Evolutionary conservation across 495 filamentous ascomycete genomes (phyloP), one percentile per base, ranked within the genome.

Genomic region (Choiromyces venosus): DNA sequence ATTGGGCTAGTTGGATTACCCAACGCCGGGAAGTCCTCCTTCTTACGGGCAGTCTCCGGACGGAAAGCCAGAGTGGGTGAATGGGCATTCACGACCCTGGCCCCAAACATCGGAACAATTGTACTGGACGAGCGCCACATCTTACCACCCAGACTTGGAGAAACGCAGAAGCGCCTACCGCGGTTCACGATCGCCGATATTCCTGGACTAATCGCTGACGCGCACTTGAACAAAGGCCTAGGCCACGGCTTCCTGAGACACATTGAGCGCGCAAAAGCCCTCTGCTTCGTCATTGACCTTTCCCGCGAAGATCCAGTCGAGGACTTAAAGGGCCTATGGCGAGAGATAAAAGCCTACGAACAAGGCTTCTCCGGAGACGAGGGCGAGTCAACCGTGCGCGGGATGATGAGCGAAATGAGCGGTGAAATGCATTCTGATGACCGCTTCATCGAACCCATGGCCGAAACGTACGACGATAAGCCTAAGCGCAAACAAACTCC

Each of bases 71-170:
- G 96, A 21, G 90, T 99, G 37, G 95, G 95, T 35, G 88, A 92
- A 79, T 99, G 95, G 95, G 95, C 93, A 29, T 99, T 99, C 80
- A 99, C 95, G 7, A 99, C 95, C 0, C 85, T 99, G 8, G 90
- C 92, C 61, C 95, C 95, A 0, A 97, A 93, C 78, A 94, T 99
- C 72, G 95, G 95, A 46, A 99, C 96, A 0, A 92, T 98, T 19
- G 90, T 97, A 8, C 85, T 98, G 38, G 95, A 97, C 78, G 86
- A 94, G 74, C 85, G 91, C 81, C 88, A 87, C 68, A 93, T 95
- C 5, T 86, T 92, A 2, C 77, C 76, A 35, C 65, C 85, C 80
- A 76, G 82, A 78, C 67, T 84, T 73, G 40, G 79, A 35, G 64
- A 73, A 38, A 75, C 81, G 69, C 80, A 82, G 40, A 84, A 87